Evolutionary conservation across 1,284 basidiomycete species (phyloP).

Genomic region (Sanguinoderma infundibulare): DNA sequence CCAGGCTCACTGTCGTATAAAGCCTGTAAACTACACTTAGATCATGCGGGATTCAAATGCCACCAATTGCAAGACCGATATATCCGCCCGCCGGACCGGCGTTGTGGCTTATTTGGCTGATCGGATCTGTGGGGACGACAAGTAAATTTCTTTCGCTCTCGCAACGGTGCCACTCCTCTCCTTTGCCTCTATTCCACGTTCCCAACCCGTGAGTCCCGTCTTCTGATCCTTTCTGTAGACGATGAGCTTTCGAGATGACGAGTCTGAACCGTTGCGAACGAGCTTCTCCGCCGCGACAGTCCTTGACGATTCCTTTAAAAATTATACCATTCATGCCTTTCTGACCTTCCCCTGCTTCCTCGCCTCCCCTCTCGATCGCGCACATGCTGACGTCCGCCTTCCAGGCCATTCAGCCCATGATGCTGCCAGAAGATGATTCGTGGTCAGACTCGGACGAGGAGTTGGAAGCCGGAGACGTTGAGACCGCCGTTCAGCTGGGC

Average conservation of each 20-base stretch:
- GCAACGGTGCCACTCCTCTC: not conserved
- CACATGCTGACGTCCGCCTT: constrained; percentile 1
- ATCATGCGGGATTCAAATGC: no score
- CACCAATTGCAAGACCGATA: no score
- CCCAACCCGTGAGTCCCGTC: constrained; percentile 19
- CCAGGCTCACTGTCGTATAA: no score
- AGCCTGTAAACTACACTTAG: no score
- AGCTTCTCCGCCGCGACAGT: constrained; percentile 61
- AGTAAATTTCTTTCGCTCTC: not conserved
- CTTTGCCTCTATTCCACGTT: not conserved
- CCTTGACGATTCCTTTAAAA: constrained; percentile 68
- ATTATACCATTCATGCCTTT: constrained; percentile 89
- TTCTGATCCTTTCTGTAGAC: constrained; percentile 24
- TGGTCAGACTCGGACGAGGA: constrained; percentile 84
- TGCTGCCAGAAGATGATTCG: constrained; percentile 47
- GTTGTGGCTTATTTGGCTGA: not conserved
- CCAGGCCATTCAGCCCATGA: constrained; percentile 16
- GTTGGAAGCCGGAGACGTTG: constrained; percentile 47
- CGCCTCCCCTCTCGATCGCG: constrained; percentile 22
- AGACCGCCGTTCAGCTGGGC: constrained; percentile 77
- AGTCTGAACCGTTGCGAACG: constrained; percentile 70
- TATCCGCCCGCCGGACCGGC: not conserved
- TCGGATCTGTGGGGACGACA: not conserved
- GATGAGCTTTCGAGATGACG: constrained; percentile 89
- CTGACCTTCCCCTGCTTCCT: constrained; percentile 53